Conservation (phyloP, 495 filamentous ascomycete species). For the Penicillium angulare region DNA sequence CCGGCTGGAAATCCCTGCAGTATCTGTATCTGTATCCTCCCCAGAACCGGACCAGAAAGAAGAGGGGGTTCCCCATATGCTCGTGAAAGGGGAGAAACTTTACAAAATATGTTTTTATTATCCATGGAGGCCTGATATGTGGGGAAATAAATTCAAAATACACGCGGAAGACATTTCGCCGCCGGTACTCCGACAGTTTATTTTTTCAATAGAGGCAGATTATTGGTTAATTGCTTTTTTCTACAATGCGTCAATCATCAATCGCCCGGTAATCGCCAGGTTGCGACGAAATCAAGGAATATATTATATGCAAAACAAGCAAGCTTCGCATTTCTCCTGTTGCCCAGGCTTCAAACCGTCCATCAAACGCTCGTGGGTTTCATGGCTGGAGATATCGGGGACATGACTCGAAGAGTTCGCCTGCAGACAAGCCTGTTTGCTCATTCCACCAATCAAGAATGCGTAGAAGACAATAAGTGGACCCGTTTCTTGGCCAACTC, state of each 20-base stretch:
- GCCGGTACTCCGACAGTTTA: neutral
- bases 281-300: no score
- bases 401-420: conserved; percentile 12
- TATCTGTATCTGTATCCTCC: no score
- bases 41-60: neutral
- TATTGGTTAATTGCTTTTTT: no score
- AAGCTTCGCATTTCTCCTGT: no score
- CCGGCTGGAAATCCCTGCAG: no score
- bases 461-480: conserved; percentile 4
- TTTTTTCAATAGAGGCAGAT: neutral
- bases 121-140: neutral
- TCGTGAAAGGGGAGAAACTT: neutral
- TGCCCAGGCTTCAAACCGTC: neutral
- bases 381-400: neutral
- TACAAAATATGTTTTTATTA: neutral
- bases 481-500: neutral
- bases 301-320: no score
- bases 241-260: no score
- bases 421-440: neutral
- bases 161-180: neutral
- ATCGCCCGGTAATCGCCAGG: no score
- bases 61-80: neutral
- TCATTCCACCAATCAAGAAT: conserved; percentile 6
- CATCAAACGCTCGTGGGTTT: neutral
- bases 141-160: neutral